Evolutionary conservation across 306 rosid species (phyloP), one percentile per base, ranked within the genome.

Genomic region (Rosa chinensis): DNA sequence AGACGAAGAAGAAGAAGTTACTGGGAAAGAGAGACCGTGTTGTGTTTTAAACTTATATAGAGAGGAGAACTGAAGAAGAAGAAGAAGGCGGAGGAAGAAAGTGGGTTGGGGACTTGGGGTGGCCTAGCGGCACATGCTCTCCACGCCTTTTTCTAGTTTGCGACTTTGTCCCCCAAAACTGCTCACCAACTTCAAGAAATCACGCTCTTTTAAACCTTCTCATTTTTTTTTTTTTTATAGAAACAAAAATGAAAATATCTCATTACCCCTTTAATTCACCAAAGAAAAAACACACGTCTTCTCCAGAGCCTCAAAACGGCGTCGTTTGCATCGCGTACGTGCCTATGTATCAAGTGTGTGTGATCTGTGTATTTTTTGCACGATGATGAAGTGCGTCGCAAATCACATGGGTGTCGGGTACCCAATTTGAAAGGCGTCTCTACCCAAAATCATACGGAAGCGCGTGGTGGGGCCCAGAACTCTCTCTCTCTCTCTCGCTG

Each of bases 71-170:
- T 32, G 7, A 20, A 21, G 20, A 23, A 13, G 25, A 18, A 8
- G 18, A 6, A 72, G 8, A 72, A 28, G 44, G 20, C 28, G 28
- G 28, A 21, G 23, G 55, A 47, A 25, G 48, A 25, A 10, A 12
- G 23, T 32, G 13, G 8, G 58, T 48, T 10, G 66, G 16, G 8
- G n/a, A n/a, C n/a, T n/a, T n/a, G n/a, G n/a, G 58, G 64, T 10
- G 66, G 16, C 66, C 66, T 59, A 59, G 66, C 66, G 13, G 39
- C 39, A 61, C 66, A 61, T 61, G 39, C 66, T 10, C 66, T 59
- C 7, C n/a, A 5, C 0, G 8, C 10, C 18, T 47, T 28, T 37
- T 32, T 18, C 32, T 11, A 39, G n/a, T 11, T n/a, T 40, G 71
- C 45, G 45, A 43, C 47, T 44, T 44, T 9, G 8, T 44, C 47